Percentiles rank a stretch among this genome's conserved stretches.
These are phyloP conservation scores for Cunninghamia lanceolata DNA, from an alignment of 75 land plant genomes.

Conservation along the genomic window DNA sequence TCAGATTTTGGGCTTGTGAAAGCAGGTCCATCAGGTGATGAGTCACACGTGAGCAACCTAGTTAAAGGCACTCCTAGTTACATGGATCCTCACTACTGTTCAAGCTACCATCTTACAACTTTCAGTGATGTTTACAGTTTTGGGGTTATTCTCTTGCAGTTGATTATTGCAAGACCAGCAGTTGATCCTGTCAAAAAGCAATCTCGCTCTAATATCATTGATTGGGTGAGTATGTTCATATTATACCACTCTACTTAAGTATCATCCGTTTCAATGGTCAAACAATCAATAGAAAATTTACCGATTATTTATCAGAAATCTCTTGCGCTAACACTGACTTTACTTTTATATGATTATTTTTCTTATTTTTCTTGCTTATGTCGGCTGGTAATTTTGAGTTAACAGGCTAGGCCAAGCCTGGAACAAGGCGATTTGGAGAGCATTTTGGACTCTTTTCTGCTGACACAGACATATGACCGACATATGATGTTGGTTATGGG, in stretches of 20 bases:
- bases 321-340: neutral
- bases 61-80: conserved; percentile 45
- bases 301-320: neutral
- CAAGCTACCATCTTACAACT: conserved; percentile 36
- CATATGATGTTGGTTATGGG: conserved; percentile 54
- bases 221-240: too few species aligned
- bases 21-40: conserved; percentile 31
- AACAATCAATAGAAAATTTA: too few species aligned
- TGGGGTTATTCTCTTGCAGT: conserved; percentile 42
- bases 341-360: neutral
- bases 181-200: conserved; percentile 18
- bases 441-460: conserved; percentile 37
- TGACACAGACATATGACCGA: conserved; percentile 35
- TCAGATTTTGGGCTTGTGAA: conserved; percentile 51
- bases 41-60: conserved; percentile 9
- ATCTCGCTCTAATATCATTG: conserved; percentile 35
- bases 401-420: conserved; percentile 46
- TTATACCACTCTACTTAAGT: too few species aligned
- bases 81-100: conserved; percentile 50
- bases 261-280: too few species aligned
- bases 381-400: neutral
- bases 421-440: conserved; percentile 33
- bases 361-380: neutral
- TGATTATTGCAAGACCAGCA: conserved; percentile 43
- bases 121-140: conserved; percentile 57